These are phyloP conservation scores for Neurospora discreta DNA, from an alignment of 495 filamentous ascomycete genomes.

Conservation along the genomic window DNA sequence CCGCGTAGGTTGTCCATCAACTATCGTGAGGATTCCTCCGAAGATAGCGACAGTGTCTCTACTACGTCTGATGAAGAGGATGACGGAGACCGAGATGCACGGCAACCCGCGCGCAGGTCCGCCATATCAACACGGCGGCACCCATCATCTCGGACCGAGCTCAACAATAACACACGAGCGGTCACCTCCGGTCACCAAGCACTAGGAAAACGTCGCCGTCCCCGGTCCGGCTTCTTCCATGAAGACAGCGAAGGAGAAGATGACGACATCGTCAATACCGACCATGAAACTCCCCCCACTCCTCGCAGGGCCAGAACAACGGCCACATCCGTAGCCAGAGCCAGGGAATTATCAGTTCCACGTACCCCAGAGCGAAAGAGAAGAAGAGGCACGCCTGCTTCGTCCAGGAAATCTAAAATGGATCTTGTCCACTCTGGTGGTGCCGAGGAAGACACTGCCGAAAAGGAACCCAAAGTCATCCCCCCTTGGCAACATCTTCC, in stretches of 20 bases:
- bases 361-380: not conserved
- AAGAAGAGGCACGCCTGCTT: not conserved
- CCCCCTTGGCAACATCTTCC: constrained; percentile 62
- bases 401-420: not conserved
- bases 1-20: not conserved
- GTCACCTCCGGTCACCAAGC: not conserved
- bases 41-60: not conserved
- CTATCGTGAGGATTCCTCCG: not conserved
- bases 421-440: not conserved
- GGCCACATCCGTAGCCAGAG: not conserved
- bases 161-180: not conserved
- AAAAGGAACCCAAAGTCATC: constrained; percentile 19
- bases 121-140: not conserved
- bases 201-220: constrained; percentile 12
- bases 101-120: not conserved
- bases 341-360: not conserved
- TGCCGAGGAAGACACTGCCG: not conserved
- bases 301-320: not conserved
- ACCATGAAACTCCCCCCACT: not conserved
- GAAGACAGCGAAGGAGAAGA: constrained; percentile 10
- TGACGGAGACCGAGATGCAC: not conserved
- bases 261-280: not conserved
- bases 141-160: not conserved
- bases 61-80: not conserved
- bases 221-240: constrained; percentile 15